A percentile compares a stretch with the other conserved stretches of the same genome.
phyloP scores from a whole-genome alignment of 305 asterid species.

The Solanum chacoense region DNA sequence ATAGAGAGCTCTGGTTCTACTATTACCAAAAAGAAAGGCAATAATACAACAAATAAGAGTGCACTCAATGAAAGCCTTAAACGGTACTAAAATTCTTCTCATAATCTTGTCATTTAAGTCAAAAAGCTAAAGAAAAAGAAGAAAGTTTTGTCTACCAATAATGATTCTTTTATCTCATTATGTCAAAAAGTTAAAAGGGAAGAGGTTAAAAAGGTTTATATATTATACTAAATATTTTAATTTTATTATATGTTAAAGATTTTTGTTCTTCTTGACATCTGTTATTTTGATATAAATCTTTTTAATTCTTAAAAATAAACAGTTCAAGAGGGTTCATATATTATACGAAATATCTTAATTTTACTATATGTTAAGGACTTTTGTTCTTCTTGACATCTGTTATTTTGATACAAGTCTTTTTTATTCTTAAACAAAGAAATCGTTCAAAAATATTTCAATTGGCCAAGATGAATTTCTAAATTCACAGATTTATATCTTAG shows the following conservation, averaged over 20 bases:
- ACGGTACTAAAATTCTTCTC: constrained; percentile 29
- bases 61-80: constrained; percentile 46
- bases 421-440: background rate
- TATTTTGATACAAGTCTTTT: fast-evolving
- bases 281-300: no score
- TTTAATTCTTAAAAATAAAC: no score
- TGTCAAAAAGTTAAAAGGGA: background rate
- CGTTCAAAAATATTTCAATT: no score
- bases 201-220: background rate
- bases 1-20: constrained; percentile 18
- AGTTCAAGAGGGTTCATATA: no score
- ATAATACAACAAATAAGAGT: constrained; percentile 20
- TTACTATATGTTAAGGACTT: background rate
- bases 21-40: constrained; percentile 4
- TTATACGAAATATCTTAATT: no score
- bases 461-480: no score
- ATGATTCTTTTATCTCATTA: background rate
- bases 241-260: background rate
- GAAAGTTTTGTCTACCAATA: background rate
- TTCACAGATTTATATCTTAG: no score
- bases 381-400: no score
- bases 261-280: no score
- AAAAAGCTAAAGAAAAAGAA: background rate
- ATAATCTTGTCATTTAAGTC: background rate
- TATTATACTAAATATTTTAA: background rate